Evolutionary conservation across 305 asterid genomes (phyloP).

Genomic region (Striga hermonthica): DNA sequence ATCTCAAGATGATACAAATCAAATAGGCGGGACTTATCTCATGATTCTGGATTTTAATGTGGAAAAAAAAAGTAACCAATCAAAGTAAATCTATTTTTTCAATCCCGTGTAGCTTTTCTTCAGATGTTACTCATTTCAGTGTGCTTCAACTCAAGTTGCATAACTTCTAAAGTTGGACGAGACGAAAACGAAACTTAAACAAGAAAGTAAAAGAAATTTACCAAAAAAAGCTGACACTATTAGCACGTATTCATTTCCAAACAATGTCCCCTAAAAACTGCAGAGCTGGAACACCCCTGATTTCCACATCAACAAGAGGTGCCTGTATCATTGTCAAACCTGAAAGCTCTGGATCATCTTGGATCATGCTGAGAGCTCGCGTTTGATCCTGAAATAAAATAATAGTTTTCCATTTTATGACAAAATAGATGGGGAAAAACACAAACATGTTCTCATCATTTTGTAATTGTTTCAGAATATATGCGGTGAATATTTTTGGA

Average conservation of each 20-base stretch:
- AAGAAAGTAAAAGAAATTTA: background rate
- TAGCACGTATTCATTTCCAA: conserved; percentile 53
- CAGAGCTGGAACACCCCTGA: conserved; percentile 89
- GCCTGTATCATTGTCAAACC: conserved; percentile 57
- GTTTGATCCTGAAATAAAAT: conserved; percentile 65
- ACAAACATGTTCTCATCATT: background rate
- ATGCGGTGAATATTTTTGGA: no score
- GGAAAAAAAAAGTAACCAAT: no score
- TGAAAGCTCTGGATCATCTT: conserved; percentile 58
- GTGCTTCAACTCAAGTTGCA: no score
- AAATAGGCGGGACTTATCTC: no score
- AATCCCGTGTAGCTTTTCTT: no score
- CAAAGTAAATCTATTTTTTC: no score
- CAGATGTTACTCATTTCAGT: no score
- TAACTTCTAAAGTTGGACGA: no score
- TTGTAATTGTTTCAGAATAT: background rate
- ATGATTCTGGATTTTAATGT: no score
- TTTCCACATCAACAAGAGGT: conserved; percentile 85
- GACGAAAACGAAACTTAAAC: background rate
- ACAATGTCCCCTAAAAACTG: conserved; percentile 76
- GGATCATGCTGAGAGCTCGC: conserved; percentile 53
- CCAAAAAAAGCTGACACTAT: background rate
- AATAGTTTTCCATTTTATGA: background rate
- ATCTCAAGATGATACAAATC: no score
- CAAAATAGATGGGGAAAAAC: background rate